phyloP scores from a whole-genome alignment of 176 grass and related monocot genomes.

The Rhipidocladum racemiflorum region DNA sequence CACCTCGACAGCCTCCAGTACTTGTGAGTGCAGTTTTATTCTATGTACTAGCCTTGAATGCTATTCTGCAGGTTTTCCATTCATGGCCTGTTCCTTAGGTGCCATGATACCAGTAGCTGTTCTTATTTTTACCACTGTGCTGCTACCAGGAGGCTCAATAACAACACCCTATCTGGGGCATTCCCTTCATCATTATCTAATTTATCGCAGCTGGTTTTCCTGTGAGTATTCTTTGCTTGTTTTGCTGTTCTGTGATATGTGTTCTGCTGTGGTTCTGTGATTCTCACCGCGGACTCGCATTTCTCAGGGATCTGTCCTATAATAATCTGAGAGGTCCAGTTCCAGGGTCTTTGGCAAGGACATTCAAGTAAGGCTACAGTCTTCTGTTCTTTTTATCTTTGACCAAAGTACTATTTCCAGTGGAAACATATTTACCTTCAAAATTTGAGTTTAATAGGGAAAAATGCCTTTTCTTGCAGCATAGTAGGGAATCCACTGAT shows the following conservation, averaged over 20 bases:
- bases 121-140: constrained; percentile 23
- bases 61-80: constrained; percentile 5
- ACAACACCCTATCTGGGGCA: constrained; percentile 65
- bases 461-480: constrained; percentile 36
- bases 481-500: constrained; percentile 94
- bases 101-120: not conserved
- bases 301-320: constrained; percentile 78
- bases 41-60: constrained; percentile 5
- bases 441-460: not conserved
- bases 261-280: not conserved
- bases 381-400: constrained; percentile 22
- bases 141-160: constrained; percentile 71
- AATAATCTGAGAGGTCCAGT: constrained; percentile 78
- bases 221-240: constrained; percentile 54
- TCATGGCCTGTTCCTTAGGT: not conserved
- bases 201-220: constrained; percentile 70
- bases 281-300: constrained; percentile 30
- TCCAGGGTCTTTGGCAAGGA: constrained; percentile 56
- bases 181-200: constrained; percentile 53
- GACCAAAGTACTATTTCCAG: not conserved
- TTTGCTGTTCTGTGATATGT: constrained; percentile 11
- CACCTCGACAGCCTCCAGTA: constrained; percentile 69
- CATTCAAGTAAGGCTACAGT: constrained; percentile 66
- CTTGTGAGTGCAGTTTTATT: constrained; percentile 51
- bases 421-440: not conserved